Base-by-base conservation (phyloP, 306 rosid species). In the Cicer arietinum region DNA sequence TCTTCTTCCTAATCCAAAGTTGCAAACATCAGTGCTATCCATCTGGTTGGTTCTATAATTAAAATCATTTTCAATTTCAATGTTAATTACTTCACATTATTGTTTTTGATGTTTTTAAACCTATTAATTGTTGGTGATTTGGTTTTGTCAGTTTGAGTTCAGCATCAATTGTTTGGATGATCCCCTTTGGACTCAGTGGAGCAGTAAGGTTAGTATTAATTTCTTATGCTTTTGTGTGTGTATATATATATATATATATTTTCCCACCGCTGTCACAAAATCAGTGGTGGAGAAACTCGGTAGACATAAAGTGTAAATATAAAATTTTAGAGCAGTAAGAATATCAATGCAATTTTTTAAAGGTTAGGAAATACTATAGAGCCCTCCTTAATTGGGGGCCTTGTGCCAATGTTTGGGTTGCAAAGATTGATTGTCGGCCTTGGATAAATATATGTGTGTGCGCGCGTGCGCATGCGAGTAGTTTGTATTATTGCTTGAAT, bases 11-110 rank as follows among this genome's bases (percentile, higher is more conserved):
- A 81, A 90, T 61, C 93, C 96, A 6, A 11, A 78, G 45, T 45
- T 90, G 74, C 86, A 90, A 62, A 86, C 93, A 14, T 90, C 96
- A 6, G 91, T 90, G 30, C 86, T 90, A 76, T 88, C 91, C 56
- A 77, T 88, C 20, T 68, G 93, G 96, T 88, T 51, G 68, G 69
- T 84, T 45, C 14, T 51, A 25, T 43, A 68, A 22, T 71, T 54
- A 3, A 25, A 6, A 8, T 6, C 1, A 14, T 69, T 70, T 76
- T 30, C 53, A 0, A 35, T 42, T 1, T 46, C 35, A 25, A 25
- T 67, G 13, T 53, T 44, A 51, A 66, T 17, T 25, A 20, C 10
- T 16, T 59, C 37, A 3, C 45, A 52, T 42, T 51, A 30, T 43
- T 7, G 9, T 8, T 56, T 74, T 37, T 48, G 2, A 46, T 13